Conservation (phyloP, 106 monocot species). For the Chionographis japonica region DNA sequence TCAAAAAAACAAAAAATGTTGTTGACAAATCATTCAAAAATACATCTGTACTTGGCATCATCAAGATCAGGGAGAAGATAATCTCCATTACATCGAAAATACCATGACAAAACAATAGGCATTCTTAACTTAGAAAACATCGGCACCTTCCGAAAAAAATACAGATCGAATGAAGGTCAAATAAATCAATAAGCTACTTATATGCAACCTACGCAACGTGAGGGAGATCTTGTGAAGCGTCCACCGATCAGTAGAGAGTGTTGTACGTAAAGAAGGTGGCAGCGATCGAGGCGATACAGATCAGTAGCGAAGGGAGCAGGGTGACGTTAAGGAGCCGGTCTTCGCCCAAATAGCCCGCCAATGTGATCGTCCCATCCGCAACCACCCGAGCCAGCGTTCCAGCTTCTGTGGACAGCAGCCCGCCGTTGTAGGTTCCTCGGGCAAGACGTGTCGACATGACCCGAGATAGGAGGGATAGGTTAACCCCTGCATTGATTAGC, state of each 20-base stretch:
- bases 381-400: conserved; percentile 47
- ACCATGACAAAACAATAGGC: no score
- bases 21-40: no score
- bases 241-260: conserved; percentile 20
- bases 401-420: conserved; percentile 46
- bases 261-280: conserved; percentile 33
- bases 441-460: conserved; percentile 47
- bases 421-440: conserved; percentile 54
- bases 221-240: no score
- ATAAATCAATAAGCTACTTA: no score
- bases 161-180: no score
- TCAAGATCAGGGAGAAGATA: no score
- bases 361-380: conserved; percentile 46
- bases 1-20: no score
- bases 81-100: no score
- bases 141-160: no score
- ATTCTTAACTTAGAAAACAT: no score
- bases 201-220: no score
- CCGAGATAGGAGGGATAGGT: conserved; percentile 45
- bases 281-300: conserved; percentile 28
- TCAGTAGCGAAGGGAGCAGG: conserved; percentile 27
- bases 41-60: no score
- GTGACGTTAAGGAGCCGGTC: conserved; percentile 34
- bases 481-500: conserved; percentile 28
- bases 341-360: conserved; percentile 39